Evolutionary conservation across 1,284 basidiomycete species (phyloP).

Genomic region (Lignosus rhinocerotis): DNA sequence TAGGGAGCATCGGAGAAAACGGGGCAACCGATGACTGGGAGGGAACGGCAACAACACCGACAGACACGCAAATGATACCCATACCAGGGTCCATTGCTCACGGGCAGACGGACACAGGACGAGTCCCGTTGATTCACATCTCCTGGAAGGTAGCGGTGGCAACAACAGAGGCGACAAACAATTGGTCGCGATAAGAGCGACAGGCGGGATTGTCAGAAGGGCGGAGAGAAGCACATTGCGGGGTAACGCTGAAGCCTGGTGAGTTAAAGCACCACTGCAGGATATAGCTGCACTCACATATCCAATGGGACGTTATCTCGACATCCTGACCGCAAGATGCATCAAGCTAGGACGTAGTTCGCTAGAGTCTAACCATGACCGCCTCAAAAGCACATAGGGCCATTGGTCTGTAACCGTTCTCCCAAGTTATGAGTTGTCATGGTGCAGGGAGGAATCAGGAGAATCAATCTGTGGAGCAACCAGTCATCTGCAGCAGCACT

Average conservation of each 20-base stretch:
- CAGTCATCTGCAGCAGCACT: slow-evolving; percentile 5
- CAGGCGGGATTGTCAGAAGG: background rate
- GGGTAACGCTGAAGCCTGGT: background rate
- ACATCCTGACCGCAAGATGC: no score
- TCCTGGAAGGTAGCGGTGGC: slow-evolving; percentile 57
- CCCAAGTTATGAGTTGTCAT: background rate
- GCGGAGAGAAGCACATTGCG: background rate
- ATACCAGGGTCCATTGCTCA: slow-evolving; percentile 42
- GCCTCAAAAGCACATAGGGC: slow-evolving; percentile 4
- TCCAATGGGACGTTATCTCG: background rate
- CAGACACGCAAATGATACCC: no score
- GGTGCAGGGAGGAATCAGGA: slow-evolving; percentile 7
- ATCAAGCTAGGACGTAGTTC: slow-evolving; percentile 14
- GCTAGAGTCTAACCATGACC: slow-evolving; percentile 2
- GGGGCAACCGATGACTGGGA: no score
- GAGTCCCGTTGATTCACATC: slow-evolving; percentile 51
- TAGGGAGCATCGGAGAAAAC: no score
- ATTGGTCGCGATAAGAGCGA: background rate
- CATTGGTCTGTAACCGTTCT: slow-evolving; percentile 7
- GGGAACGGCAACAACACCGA: no score
- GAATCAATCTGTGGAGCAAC: slow-evolving; percentile 6
- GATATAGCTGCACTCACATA: slow-evolving; percentile 6
- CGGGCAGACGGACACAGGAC: slow-evolving; percentile 46
- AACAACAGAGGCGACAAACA: slow-evolving; percentile 39
- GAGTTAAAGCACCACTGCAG: background rate